Base-by-base conservation (phyloP, 139 green algal species). In the Diplosphaera chodatii region DNA sequence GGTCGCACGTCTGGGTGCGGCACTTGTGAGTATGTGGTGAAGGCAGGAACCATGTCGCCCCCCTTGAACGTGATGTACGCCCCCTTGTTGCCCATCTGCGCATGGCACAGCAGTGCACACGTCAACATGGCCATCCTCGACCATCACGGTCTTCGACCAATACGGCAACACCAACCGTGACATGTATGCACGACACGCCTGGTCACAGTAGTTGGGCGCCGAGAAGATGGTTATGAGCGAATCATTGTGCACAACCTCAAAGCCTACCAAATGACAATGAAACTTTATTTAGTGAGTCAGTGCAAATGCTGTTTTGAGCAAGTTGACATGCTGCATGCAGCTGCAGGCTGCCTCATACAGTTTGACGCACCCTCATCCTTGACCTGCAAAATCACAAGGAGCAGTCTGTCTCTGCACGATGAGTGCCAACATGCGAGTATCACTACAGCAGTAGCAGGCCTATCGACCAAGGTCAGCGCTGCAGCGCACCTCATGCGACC, bases 141-240 rank as follows among this genome's bases (percentile, higher is more conserved):
- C n/a, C n/a, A n/a, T n/a, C n/a, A n/a, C n/a, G n/a, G n/a, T n/a
- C n/a, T n/a, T n/a, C n/a, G n/a, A n/a, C n/a, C n/a, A n/a, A n/a
- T n/a, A n/a, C n/a, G n/a, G n/a, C n/a, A n/a, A n/a, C n/a, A n/a
- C n/a, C n/a, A n/a, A n/a, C n/a, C n/a, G n/a, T n/a, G n/a, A n/a
- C 37, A 48, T 6, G 37, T 10, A 20, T n/a, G 15, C 15, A 67
- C 62, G 41, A 40, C 64, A 34, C 83, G 87, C 85, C 48, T 87
- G 79, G 70, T 94, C 88, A 73, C 92, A 98, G 82, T 99, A 99
- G 83, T 99, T 99, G 40, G 95, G 95, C 20, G 95, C 95, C 2
- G 80, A 92, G 85, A 99, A 99, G 13, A 99, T 85, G 21, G 95
- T 99, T 55, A 96, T 82, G 20, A 91, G 85, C 67, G 85, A 84